Percentiles rank a stretch among this genome's conserved stretches.
Conservation (phyloP, 1,284 basidiomycete species). For the Peniophora sp. region DNA sequence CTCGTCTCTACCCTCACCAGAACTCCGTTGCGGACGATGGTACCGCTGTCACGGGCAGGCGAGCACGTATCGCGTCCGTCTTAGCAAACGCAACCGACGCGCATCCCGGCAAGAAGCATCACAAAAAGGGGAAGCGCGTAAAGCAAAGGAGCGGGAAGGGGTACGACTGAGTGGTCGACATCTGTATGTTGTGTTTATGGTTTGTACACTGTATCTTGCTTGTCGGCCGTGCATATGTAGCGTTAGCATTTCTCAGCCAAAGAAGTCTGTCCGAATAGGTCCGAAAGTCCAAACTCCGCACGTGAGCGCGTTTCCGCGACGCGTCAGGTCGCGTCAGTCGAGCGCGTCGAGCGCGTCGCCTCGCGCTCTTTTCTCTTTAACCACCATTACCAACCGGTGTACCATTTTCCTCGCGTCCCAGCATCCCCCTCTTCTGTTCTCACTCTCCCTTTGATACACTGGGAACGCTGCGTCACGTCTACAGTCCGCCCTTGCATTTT, state of each 20-base stretch:
- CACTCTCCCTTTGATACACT: neutral
- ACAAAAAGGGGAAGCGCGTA: constrained; percentile 77
- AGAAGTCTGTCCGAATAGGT: too few species aligned
- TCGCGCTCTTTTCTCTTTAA: too few species aligned
- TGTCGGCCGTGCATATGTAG: too few species aligned
- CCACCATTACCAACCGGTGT: too few species aligned
- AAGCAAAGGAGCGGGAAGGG: constrained; percentile 90
- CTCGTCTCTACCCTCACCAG: constrained; percentile 73
- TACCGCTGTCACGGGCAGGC: constrained; percentile 40
- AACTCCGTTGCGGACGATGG: constrained; percentile 74
- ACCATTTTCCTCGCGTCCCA: too few species aligned
- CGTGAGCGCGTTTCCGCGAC: too few species aligned
- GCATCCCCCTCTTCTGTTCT: neutral
- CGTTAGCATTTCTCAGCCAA: too few species aligned
- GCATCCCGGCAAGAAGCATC: constrained; percentile 71
- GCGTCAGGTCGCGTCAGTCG: too few species aligned
- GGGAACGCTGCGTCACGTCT: neutral
- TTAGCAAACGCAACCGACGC: constrained; percentile 35
- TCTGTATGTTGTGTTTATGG: neutral
- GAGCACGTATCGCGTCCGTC: constrained; percentile 39
- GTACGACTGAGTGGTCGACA: constrained; percentile 57
- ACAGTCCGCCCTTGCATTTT: too few species aligned
- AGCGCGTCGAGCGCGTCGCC: too few species aligned
- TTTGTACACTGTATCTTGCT: too few species aligned
- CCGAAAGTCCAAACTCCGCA: too few species aligned